Evolutionary conservation across 176 grass and related monocot genomes (phyloP).

Genomic region (Hordeum marinum): DNA sequence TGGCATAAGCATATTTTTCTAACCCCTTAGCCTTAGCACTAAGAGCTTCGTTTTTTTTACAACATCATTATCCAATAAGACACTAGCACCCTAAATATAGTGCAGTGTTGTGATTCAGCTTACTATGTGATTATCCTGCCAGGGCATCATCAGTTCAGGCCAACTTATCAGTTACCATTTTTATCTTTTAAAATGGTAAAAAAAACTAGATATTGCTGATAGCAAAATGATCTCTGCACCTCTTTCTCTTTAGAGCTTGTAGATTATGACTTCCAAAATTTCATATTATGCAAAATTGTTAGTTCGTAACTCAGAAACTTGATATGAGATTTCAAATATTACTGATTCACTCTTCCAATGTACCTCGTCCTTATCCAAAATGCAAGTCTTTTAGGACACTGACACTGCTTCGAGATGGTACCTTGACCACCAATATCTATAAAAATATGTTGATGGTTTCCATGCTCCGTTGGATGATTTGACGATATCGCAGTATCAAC

Average conservation of each 20-base stretch:
- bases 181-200: neutral
- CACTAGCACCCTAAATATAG: neutral
- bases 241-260: neutral
- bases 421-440: neutral
- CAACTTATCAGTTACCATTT: neutral
- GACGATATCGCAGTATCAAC: too few relatives aligned
- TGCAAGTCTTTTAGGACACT: neutral
- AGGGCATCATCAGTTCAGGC: neutral
- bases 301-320: neutral
- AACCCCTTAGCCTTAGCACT: neutral
- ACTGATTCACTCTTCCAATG: neutral
- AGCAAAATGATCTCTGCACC: neutral
- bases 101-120: neutral
- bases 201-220: neutral
- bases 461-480: too few relatives aligned
- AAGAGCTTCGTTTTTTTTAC: neutral
- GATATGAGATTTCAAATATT: neutral
- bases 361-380: neutral
- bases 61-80: neutral
- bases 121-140: slow-evolving; percentile 15
- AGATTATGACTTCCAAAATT: neutral
- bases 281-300: neutral
- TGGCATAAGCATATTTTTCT: neutral
- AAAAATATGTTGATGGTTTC: neutral
- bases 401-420: neutral